These are phyloP conservation scores for Zizania latifolia DNA, from an alignment of 176 grass and related monocot genomes.

Conservation along the genomic window DNA sequence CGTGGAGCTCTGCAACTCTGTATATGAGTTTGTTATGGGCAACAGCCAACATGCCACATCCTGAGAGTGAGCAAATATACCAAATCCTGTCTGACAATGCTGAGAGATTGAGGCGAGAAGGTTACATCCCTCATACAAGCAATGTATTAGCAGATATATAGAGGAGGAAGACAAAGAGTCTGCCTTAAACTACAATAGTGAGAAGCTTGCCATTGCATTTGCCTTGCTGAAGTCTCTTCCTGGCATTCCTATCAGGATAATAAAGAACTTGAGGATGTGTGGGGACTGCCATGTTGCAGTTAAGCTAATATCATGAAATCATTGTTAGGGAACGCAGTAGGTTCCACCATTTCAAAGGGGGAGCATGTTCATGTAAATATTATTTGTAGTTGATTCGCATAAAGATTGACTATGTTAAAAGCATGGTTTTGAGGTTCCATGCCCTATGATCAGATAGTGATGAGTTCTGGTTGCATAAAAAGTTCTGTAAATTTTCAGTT, in stretches of 20 bases:
- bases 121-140: slow-evolving; percentile 47
- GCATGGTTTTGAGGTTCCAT: background rate
- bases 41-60: slow-evolving; percentile 69
- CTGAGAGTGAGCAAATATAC: slow-evolving; percentile 59
- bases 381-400: slow-evolving; percentile 15
- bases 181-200: slow-evolving; percentile 38
- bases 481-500: background rate
- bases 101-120: slow-evolving; percentile 49
- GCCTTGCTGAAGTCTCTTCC: background rate
- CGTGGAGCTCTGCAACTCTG: slow-evolving; percentile 54
- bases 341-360: slow-evolving; percentile 19
- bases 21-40: slow-evolving; percentile 77
- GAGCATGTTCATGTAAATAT: slow-evolving; percentile 9
- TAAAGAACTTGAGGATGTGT: slow-evolving; percentile 8
- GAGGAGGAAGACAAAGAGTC: slow-evolving; percentile 17
- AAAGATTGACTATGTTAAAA: background rate
- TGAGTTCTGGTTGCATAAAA: background rate
- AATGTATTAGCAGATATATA: slow-evolving; percentile 59
- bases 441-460: background rate
- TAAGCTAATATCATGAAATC: slow-evolving; percentile 5
- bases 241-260: slow-evolving; percentile 35
- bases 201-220: slow-evolving; percentile 19
- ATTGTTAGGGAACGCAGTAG: slow-evolving; percentile 9
- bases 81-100: slow-evolving; percentile 63
- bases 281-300: slow-evolving; percentile 5